Evolutionary conservation across 352 stramenopile genomes (phyloP).

Genomic region (Pythium brachiatum): DNA sequence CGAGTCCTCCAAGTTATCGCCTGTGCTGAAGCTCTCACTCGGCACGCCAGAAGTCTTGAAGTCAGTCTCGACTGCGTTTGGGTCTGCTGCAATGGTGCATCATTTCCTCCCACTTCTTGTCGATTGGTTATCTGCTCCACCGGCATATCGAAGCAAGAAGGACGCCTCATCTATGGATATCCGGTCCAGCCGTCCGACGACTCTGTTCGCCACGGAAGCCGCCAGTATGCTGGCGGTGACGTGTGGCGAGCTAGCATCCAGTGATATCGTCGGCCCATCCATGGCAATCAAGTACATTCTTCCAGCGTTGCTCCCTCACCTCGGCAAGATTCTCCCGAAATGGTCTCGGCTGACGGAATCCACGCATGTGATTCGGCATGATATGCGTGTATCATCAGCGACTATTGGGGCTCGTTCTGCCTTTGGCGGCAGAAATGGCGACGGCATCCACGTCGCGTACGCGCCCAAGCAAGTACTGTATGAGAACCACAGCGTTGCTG

Average conservation of each 20-base stretch:
- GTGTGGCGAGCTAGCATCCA: slow-evolving; percentile 51
- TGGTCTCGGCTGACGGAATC: slow-evolving; percentile 56
- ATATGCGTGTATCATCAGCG: not conserved
- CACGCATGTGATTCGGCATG: slow-evolving; percentile 38
- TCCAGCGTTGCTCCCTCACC: slow-evolving; percentile 44
- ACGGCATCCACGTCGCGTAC: slow-evolving; percentile 67
- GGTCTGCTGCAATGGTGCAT: slow-evolving; percentile 39
- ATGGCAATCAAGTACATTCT: slow-evolving; percentile 65
- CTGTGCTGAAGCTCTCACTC: slow-evolving; percentile 42
- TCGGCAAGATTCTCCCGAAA: slow-evolving; percentile 50
- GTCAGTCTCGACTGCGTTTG: slow-evolving; percentile 31
- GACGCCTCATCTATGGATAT: not conserved
- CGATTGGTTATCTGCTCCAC: slow-evolving; percentile 55
- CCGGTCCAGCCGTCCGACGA: slow-evolving; percentile 8
- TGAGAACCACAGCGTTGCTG: slow-evolving; percentile 61
- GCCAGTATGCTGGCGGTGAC: slow-evolving; percentile 41
- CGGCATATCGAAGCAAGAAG: slow-evolving; percentile 12
- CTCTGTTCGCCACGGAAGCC: slow-evolving; percentile 47
- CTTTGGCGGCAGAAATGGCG: slow-evolving; percentile 29
- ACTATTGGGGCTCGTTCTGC: slow-evolving; percentile 21
- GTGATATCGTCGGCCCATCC: slow-evolving; percentile 47
- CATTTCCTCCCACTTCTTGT: slow-evolving; percentile 60
- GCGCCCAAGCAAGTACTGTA: slow-evolving; percentile 57
- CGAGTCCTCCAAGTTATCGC: slow-evolving; percentile 44
- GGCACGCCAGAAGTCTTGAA: slow-evolving; percentile 48